Conservation (phyloP, 768 basidiomycete genomes). For the Cystobasidium tubakii region DNA sequence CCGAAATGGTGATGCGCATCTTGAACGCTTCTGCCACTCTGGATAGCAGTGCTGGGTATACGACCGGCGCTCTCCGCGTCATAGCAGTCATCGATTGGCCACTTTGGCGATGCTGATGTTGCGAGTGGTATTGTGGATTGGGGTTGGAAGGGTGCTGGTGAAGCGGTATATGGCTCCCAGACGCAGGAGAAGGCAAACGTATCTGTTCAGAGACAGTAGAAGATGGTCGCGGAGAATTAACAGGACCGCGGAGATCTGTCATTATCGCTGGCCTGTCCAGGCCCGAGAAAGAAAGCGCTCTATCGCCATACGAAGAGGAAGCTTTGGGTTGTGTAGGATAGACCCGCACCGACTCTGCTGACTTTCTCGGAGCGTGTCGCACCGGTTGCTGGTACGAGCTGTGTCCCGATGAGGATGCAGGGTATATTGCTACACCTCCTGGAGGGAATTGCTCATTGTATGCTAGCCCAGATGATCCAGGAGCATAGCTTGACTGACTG, state of each 20-base stretch:
- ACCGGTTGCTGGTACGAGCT: background rate
- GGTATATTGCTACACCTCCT: too few species aligned
- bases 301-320: constrained; percentile 23
- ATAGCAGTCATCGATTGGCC: background rate
- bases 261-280: constrained; percentile 35
- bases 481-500: background rate
- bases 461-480: background rate
- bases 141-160: background rate
- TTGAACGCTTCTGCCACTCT: constrained; percentile 90
- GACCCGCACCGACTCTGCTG: constrained; percentile 42
- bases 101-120: background rate
- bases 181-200: background rate
- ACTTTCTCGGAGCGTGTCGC: constrained; percentile 36
- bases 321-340: constrained; percentile 36
- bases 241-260: background rate
- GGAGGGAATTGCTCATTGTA: background rate
- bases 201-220: constrained; percentile 23
- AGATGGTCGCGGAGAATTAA: constrained; percentile 15
- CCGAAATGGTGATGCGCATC: constrained; percentile 66
- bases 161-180: background rate
- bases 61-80: constrained; percentile 54
- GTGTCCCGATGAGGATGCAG: constrained; percentile 4
- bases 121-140: background rate
- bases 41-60: constrained; percentile 94
- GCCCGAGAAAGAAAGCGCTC: constrained; percentile 42